Base-by-base conservation (phyloP, 2,329 filamentous ascomycete species). In the Plenodomus tracheiphilus region DNA sequence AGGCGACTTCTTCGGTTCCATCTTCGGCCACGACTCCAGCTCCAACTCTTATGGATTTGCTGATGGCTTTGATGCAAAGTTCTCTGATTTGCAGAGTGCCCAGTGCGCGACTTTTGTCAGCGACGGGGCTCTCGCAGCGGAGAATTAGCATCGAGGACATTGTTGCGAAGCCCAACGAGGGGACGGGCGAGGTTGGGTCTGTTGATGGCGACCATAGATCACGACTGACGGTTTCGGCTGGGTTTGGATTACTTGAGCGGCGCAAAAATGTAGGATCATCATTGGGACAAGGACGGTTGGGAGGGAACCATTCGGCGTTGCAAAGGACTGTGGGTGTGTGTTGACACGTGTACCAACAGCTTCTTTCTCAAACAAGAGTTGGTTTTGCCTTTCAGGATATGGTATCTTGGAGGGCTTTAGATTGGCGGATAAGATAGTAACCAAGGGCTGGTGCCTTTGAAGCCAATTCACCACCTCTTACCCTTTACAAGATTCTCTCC, bases 111-210 rank as follows among this genome's bases (percentile, higher is more conserved):
- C 75, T 65, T 69, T 66, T 66, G 70, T 72, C 75, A 73, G 75
- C 75, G 76, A 78, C 75, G 74, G 68, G 73, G 70, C 68, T 73
- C 71, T 72, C 71, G 70, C 73, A 74, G 73, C 70, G 70, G 64
- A 71, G 60, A 53, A 64, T 61, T 69, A 69, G 63, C 61, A 57
- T 53, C 56, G 58, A 61, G 38, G 43, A 47, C 46, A 55, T 66
- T 58, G 56, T 65, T 57, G 56, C 49, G 54, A 52, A 56, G 61
- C 58, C 57, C 59, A 52, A 28, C n/a, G 50, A 58, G 54, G 51
- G 54, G 47, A 49, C 53, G 58, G 53, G 42, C 41, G 48, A 54
- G 51, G 57, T 59, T 55, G 63, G 56, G 53, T 57, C 50, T 45
- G 46, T 50, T 38, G 61, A 63, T 44, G 62, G 56, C 46, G 48